These are phyloP conservation scores for Plasmodium chabaudi DNA, from an alignment of 169 alveolate species.

Conservation along the genomic window DNA sequence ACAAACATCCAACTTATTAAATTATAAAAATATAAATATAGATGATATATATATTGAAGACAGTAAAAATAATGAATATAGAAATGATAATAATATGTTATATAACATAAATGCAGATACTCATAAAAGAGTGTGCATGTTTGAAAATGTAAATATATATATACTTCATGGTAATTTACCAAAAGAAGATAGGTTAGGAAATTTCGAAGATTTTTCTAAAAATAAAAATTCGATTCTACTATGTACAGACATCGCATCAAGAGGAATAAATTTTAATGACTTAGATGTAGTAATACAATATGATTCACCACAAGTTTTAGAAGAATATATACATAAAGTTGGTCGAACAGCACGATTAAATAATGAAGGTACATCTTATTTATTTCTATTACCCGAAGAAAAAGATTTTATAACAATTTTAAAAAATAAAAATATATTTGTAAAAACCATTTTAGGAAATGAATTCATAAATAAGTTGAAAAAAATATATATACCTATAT, in stretches of 20 bases:
- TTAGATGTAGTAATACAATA: slow-evolving; percentile 93
- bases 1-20: neutral
- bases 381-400: slow-evolving; percentile 79
- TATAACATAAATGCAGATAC: slow-evolving; percentile 30
- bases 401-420: slow-evolving; percentile 16
- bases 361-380: slow-evolving; percentile 80
- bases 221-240: slow-evolving; percentile 83
- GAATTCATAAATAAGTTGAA: slow-evolving; percentile 11
- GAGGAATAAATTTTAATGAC: slow-evolving; percentile 94
- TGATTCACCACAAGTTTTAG: slow-evolving; percentile 94
- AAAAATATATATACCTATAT: slow-evolving; percentile 16
- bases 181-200: slow-evolving; percentile 79
- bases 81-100: neutral
- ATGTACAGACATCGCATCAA: slow-evolving; percentile 96
- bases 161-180: slow-evolving; percentile 83
- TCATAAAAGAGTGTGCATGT: slow-evolving; percentile 34
- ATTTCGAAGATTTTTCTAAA: slow-evolving; percentile 78
- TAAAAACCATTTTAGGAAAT: slow-evolving; percentile 17
- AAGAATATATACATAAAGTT: slow-evolving; percentile 95
- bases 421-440: slow-evolving; percentile 20
- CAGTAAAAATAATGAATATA: neutral
- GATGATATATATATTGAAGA: slow-evolving; percentile 23
- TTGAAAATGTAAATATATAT: slow-evolving; percentile 63
- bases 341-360: slow-evolving; percentile 96
- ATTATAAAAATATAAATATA: slow-evolving; percentile 55